These are phyloP conservation scores for Secale cereale DNA, from an alignment of 176 grass and related monocot species.

Conservation along the genomic window DNA sequence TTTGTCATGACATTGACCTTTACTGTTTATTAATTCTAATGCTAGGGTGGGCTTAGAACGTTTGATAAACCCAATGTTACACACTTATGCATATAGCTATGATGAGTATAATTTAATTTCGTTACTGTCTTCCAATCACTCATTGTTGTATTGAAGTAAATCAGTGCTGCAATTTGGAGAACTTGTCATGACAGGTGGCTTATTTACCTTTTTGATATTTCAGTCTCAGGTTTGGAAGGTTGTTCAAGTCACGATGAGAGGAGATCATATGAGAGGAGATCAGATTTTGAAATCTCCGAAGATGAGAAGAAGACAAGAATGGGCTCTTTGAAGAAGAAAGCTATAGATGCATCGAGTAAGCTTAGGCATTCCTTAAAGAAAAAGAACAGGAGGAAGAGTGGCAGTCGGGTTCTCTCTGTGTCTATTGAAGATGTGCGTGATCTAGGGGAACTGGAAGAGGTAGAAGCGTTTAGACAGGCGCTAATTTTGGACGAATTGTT, in stretches of 20 bases:
- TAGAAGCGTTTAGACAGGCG: slow-evolving; percentile 74
- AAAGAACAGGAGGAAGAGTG: slow-evolving; percentile 69
- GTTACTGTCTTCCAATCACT: neutral
- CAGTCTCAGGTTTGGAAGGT: slow-evolving; percentile 78
- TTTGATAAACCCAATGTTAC: neutral
- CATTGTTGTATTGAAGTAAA: neutral
- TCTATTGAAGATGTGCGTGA: slow-evolving; percentile 96
- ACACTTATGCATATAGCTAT: slow-evolving; percentile 6
- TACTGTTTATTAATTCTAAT: neutral
- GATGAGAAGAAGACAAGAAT: slow-evolving; percentile 93
- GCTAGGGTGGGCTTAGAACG: neutral
- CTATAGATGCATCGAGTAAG: slow-evolving; percentile 81
- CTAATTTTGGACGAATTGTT: slow-evolving; percentile 77
- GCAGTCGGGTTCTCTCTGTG: slow-evolving; percentile 70
- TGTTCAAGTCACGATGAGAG: slow-evolving; percentile 68
- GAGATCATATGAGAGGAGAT: slow-evolving; percentile 47
- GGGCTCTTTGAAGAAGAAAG: slow-evolving; percentile 92
- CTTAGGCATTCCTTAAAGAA: slow-evolving; percentile 91
- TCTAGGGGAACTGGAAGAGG: slow-evolving; percentile 68
- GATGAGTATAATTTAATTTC: neutral
- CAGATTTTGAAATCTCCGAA: slow-evolving; percentile 88
- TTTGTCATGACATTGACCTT: neutral
- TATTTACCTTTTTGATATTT: neutral
- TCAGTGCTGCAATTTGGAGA: neutral
- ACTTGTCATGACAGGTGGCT: neutral